Percentiles rank a stretch among this genome's conserved stretches.
Evolutionary conservation across 495 filamentous ascomycete species (phyloP).

Genomic region (Jackrogersella multiformis): DNA sequence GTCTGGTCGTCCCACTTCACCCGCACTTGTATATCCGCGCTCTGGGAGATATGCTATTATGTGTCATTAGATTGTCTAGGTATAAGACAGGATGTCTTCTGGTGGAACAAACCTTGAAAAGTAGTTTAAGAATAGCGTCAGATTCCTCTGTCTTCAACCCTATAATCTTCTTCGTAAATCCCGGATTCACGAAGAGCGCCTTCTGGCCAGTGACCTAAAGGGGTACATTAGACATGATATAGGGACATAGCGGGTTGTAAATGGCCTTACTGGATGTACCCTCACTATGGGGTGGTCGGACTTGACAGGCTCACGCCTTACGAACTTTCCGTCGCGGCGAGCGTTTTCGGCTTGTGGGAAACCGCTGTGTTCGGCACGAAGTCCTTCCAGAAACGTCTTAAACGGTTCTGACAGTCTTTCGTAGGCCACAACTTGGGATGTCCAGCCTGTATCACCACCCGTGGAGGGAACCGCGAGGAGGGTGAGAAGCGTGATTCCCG

Average conservation of each 20-base stretch:
- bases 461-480: conserved; percentile 74
- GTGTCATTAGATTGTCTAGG: neutral
- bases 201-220: conserved; percentile 75
- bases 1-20: conserved; percentile 76
- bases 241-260: neutral
- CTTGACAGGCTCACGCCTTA: conserved; percentile 72
- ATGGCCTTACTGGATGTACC: conserved; percentile 63
- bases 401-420: conserved; percentile 72
- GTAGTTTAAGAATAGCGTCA: conserved; percentile 70
- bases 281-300: conserved; percentile 77
- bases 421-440: conserved; percentile 77
- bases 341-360: conserved; percentile 75
- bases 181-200: conserved; percentile 80
- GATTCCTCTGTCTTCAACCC: conserved; percentile 77
- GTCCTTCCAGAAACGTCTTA: conserved; percentile 74
- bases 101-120: conserved; percentile 66
- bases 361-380: conserved; percentile 76
- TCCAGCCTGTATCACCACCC: conserved; percentile 81
- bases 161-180: conserved; percentile 80
- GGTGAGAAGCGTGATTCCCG: conserved; percentile 77
- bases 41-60: conserved; percentile 49
- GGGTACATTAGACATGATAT: conserved; percentile 4
- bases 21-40: conserved; percentile 73
- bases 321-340: conserved; percentile 65
- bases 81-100: conserved; percentile 20